phyloP scores from a whole-genome alignment of 352 stramenopile species.

The Aphanomyces euteiches region DNA sequence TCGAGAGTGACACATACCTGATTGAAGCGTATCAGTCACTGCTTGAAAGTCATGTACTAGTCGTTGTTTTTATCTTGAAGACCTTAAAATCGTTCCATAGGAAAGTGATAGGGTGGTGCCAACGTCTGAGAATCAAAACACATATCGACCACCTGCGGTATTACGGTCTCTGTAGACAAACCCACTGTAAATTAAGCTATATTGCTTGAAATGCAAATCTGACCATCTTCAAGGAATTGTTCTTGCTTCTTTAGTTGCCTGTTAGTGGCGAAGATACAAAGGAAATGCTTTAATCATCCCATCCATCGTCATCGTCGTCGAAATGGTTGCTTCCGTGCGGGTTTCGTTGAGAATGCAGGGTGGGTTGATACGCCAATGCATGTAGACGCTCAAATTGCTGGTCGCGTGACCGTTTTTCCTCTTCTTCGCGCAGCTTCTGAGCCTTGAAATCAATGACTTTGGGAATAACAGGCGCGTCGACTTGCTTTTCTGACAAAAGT shows the following conservation, averaged over 20 bases:
- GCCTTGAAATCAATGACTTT: conserved; percentile 73
- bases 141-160: conserved; percentile 14
- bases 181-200: neutral
- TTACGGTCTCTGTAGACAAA: conserved; percentile 6
- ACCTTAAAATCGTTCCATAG: neutral
- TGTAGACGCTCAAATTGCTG: conserved; percentile 63
- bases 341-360: conserved; percentile 54
- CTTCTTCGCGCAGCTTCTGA: conserved; percentile 52
- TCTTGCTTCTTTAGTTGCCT: no score
- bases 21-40: conserved; percentile 10
- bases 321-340: conserved; percentile 33
- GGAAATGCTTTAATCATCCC: conserved; percentile 57
- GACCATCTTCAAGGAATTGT: no score
- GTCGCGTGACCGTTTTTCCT: conserved; percentile 55
- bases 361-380: conserved; percentile 61
- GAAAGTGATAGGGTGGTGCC: neutral
- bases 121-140: neutral
- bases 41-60: neutral
- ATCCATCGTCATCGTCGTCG: conserved; percentile 75
- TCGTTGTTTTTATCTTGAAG: no score
- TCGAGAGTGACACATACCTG: neutral
- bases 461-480: conserved; percentile 37
- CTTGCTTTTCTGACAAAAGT: conserved; percentile 55
- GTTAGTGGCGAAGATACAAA: no score
- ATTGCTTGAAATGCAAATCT: neutral